phyloP scores from a whole-genome alignment of 345 rosid species.

The Hypericum androsaemum region DNA sequence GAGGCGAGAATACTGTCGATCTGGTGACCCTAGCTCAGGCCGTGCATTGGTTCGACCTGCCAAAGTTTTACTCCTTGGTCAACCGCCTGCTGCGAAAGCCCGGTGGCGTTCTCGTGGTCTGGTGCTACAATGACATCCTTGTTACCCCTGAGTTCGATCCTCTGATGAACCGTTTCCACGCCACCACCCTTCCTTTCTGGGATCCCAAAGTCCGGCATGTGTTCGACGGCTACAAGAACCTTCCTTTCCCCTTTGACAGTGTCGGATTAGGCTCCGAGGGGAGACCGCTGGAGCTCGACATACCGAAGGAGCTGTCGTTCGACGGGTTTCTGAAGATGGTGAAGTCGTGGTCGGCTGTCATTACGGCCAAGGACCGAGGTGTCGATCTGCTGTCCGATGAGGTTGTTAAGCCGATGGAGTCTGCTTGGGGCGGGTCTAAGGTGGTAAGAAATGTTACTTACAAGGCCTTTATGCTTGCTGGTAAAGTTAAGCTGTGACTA shows the following conservation, averaged over 20 bases:
- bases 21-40: constrained; percentile 47
- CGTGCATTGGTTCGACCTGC: constrained; percentile 59
- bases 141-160: constrained; percentile 44
- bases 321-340: constrained; percentile 37
- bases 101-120: constrained; percentile 47
- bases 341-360: constrained; percentile 38
- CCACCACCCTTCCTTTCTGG: constrained; percentile 40
- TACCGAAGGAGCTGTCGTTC: constrained; percentile 38
- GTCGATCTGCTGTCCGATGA: constrained; percentile 48
- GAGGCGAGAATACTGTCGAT: constrained; percentile 50
- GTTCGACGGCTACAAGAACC: constrained; percentile 31
- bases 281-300: constrained; percentile 37
- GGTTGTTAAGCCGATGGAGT: constrained; percentile 35
- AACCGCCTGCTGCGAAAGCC: constrained; percentile 45
- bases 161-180: constrained; percentile 29
- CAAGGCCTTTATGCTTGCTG: constrained; percentile 57
- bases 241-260: constrained; percentile 57
- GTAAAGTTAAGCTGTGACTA: constrained; percentile 23
- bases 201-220: constrained; percentile 20
- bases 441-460: constrained; percentile 30
- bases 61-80: constrained; percentile 39
- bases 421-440: constrained; percentile 49
- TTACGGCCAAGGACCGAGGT: constrained; percentile 41
- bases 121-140: constrained; percentile 39
- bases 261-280: constrained; percentile 53